These are phyloP conservation scores for Trametes cubensis DNA, from an alignment of 768 basidiomycete genomes.

Conservation along the genomic window DNA sequence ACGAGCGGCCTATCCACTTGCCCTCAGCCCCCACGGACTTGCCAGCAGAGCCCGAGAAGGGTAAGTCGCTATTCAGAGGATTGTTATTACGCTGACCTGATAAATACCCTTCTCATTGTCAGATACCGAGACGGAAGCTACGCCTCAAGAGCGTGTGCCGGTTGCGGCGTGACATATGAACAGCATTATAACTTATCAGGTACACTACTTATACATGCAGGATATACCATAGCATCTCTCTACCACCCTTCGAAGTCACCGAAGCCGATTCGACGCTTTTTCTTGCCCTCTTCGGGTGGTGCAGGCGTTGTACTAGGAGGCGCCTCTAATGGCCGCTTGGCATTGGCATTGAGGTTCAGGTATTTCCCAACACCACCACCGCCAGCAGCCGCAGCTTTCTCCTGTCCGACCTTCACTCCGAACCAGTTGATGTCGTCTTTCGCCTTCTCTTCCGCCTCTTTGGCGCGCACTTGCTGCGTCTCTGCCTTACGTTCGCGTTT, in stretches of 20 bases:
- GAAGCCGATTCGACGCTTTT: conserved; percentile 85
- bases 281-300: conserved; percentile 58
- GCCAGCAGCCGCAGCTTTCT: conserved; percentile 39
- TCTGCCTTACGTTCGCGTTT: conserved; percentile 66
- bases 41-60: conserved; percentile 41
- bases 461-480: conserved; percentile 32
- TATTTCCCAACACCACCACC: conserved; percentile 81
- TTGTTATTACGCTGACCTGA: not conserved
- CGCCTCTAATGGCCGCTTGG: conserved; percentile 29
- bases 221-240: conserved; percentile 10
- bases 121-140: conserved; percentile 3
- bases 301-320: conserved; percentile 12
- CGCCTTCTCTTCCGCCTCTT: conserved; percentile 51
- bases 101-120: not conserved
- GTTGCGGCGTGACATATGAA: conserved; percentile 30
- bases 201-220: conserved; percentile 23
- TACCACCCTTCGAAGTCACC: conserved; percentile 90
- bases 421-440: conserved; percentile 86
- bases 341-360: conserved; percentile 50
- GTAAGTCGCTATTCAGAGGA: conserved; percentile 27
- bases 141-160: conserved; percentile 29
- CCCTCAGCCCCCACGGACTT: conserved; percentile 56
- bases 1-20: conserved; percentile 41
- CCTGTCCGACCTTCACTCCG: conserved; percentile 75
- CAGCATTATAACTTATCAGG: conserved; percentile 6